Evolutionary conservation across 2,329 filamentous ascomycete genomes (phyloP).

Genomic region (Calonectria fujianensis): DNA sequence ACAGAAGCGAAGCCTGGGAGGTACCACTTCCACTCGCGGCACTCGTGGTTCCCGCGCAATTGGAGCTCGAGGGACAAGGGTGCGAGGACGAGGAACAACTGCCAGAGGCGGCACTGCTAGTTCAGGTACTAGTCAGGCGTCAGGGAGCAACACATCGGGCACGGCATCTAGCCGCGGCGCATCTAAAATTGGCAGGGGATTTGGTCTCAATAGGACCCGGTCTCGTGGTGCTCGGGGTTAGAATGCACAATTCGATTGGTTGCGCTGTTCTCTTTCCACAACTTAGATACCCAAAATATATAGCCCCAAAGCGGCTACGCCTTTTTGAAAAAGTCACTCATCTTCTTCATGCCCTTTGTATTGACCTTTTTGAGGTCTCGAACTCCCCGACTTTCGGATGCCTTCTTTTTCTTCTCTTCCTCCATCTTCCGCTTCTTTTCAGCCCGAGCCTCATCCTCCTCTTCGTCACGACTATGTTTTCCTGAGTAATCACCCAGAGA

Average conservation of each 20-base stretch:
- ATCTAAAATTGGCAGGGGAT: conserved; percentile 61
- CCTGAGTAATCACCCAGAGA: conserved; percentile 82
- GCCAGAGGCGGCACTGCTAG: conserved; percentile 52
- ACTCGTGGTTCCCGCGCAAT: conserved; percentile 57
- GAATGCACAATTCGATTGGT: conserved; percentile 17
- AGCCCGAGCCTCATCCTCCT: conserved; percentile 77
- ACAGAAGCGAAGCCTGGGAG: conserved; percentile 58
- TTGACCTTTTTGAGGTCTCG: conserved; percentile 92
- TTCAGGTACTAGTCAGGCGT: conserved; percentile 53
- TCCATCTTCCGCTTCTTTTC: conserved; percentile 92
- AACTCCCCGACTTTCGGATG: conserved; percentile 82
- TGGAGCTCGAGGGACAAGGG: conserved; percentile 56
- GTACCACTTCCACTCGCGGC: conserved; percentile 55
- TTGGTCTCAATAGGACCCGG: conserved; percentile 58
- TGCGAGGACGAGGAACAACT: conserved; percentile 53
- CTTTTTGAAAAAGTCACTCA: conserved; percentile 95
- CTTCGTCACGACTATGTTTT: conserved; percentile 81
- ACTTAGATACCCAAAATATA: conserved; percentile 58
- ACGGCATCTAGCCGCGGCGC: conserved; percentile 58
- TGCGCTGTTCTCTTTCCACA: conserved; percentile 34
- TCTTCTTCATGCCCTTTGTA: conserved; percentile 95
- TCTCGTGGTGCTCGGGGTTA: conserved; percentile 58
- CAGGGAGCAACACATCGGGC: conserved; percentile 54
- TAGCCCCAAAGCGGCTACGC: conserved; percentile 58
- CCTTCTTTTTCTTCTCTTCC: conserved; percentile 91